Base-by-base conservation (phyloP, 305 asterid genomes). In the Euphrasia arctica region DNA sequence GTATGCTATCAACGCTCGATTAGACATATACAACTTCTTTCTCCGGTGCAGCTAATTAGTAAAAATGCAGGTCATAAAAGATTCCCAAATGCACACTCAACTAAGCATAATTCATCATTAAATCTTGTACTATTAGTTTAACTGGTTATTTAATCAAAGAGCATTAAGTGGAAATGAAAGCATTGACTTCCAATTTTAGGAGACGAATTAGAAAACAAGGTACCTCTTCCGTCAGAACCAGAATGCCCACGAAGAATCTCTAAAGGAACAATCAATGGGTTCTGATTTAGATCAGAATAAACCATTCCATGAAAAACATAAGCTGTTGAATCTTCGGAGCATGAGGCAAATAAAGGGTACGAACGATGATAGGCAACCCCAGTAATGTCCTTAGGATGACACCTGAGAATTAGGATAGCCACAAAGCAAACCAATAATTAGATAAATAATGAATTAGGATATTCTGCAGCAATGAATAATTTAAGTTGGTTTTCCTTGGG, bases 261-360 rank as follows among this genome's bases (percentile, higher is more conserved):
- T 47, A 93, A 78, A 43, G 99, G 99, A 60, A 86, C 95, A 65
- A 90, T 82, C 67, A 85, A 72, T 1, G 99, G 97, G 74, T 93
- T 84, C 58, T 93, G 88, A 67, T 88, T 93, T 70, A 93, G 73
- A 79, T 93, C 96, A 0, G 99, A 88, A 78, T 88, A 93, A 55
- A 90, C 97, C 95, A 82, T 93, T 36, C 97, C 97, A 42, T 93
- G 99, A 64, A 86, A 90, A 55, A 90, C 82, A 67, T 84, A 86
- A 41, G 99, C 85, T 4, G 95, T 84, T 85, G 88, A 73, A 76
- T 93, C 99, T 69, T 93, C 97, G n/a, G 99, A 90, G 79, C 90
- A 75, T 4, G 97, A 82, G n/a, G 95, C 96, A 69, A 88, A 93
- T 64, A 93, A 65, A 70, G 99, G 99, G 77, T 88, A 93, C 9